These are phyloP conservation scores for Hypoxylon sp. DNA, from an alignment of 2,329 filamentous ascomycete species.

Conservation along the genomic window DNA sequence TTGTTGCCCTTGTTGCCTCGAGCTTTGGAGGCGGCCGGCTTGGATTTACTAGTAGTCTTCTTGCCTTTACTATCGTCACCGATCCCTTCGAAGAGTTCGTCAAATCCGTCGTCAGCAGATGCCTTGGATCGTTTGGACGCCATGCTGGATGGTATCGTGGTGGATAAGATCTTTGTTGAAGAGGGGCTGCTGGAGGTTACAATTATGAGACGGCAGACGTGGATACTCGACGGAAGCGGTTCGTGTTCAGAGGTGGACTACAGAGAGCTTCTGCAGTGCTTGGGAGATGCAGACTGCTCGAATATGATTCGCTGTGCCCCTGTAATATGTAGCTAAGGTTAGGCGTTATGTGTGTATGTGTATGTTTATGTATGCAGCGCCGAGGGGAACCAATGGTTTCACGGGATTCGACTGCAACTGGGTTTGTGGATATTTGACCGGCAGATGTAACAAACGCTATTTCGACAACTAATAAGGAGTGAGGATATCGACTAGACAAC, in stretches of 20 bases:
- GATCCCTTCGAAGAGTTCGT: constrained; percentile 76
- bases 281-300: constrained; percentile 14
- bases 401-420: constrained; percentile 35
- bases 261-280: constrained; percentile 20
- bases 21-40: constrained; percentile 65
- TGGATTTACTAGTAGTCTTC: constrained; percentile 64
- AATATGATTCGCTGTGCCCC: constrained; percentile 32
- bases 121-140: constrained; percentile 73
- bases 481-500: constrained; percentile 14
- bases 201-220: constrained; percentile 7
- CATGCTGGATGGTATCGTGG: constrained; percentile 60
- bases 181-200: constrained; percentile 15
- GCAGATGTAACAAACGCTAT: constrained; percentile 42
- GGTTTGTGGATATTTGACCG: constrained; percentile 35
- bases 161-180: constrained; percentile 11
- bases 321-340: constrained; percentile 35
- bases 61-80: constrained; percentile 66
- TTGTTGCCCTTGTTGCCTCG: constrained; percentile 53
- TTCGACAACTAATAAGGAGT: constrained; percentile 27
- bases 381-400: constrained; percentile 38
- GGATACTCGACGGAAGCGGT: constrained; percentile 19
- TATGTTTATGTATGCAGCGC: constrained; percentile 26
- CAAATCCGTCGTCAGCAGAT: constrained; percentile 73
- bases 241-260: constrained; percentile 24
- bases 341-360: constrained; percentile 25